phyloP scores from a whole-genome alignment of 768 basidiomycete genomes.

The Russula abietina region DNA sequence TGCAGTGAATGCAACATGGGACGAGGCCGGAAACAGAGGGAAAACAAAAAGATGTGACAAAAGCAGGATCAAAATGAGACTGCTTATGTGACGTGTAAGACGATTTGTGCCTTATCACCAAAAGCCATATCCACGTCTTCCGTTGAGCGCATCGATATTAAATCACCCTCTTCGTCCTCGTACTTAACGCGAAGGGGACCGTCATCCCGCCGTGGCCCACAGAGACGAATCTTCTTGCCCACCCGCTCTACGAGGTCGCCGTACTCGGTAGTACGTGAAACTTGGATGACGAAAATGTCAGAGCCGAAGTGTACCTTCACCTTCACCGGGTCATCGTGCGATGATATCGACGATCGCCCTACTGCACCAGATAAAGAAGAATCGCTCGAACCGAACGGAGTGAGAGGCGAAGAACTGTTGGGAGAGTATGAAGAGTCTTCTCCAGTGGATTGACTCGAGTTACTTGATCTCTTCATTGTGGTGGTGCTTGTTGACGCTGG shows the following conservation, averaged over 20 bases:
- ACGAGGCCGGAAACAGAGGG: background rate
- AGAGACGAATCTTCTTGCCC: slow-evolving; percentile 86
- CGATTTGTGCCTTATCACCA: slow-evolving; percentile 80
- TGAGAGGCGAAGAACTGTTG: slow-evolving; percentile 80
- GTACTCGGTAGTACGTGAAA: slow-evolving; percentile 72
- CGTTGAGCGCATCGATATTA: slow-evolving; percentile 81
- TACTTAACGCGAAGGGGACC: slow-evolving; percentile 83
- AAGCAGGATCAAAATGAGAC: slow-evolving; percentile 6
- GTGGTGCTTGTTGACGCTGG: slow-evolving; percentile 34
- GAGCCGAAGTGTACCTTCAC: slow-evolving; percentile 94
- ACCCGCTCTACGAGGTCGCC: slow-evolving; percentile 84
- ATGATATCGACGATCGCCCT: slow-evolving; percentile 44
- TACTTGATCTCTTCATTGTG: slow-evolving; percentile 70
- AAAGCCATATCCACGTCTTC: slow-evolving; percentile 96
- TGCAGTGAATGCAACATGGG: slow-evolving; percentile 21
- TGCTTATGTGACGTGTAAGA: slow-evolving; percentile 67
- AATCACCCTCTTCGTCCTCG: slow-evolving; percentile 87
- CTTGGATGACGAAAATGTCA: slow-evolving; percentile 92
- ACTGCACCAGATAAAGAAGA: slow-evolving; percentile 58
- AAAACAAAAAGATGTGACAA: slow-evolving; percentile 9
- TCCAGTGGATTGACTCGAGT: slow-evolving; percentile 76
- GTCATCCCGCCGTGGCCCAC: slow-evolving; percentile 75
- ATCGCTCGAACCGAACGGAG: slow-evolving; percentile 86
- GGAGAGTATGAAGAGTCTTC: slow-evolving; percentile 82
- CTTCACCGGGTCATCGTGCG: slow-evolving; percentile 63